Percentiles rank a stretch among this genome's conserved stretches.
Conservation (phyloP, 2,329 filamentous ascomycete genomes). For the Fusarium palustre region DNA sequence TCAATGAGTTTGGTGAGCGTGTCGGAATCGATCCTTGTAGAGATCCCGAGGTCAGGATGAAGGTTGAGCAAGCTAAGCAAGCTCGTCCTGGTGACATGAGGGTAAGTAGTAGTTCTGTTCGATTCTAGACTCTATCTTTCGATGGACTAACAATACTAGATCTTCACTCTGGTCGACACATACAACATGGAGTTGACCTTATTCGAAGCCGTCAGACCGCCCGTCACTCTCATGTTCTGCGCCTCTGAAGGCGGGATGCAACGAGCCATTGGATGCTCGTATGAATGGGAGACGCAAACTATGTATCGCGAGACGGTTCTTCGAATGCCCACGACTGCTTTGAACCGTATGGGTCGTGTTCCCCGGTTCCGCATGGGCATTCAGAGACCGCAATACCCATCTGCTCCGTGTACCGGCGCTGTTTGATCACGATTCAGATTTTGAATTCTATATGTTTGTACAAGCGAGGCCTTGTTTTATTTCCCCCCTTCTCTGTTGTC, state of each 20-base stretch:
- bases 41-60: conserved; percentile 42
- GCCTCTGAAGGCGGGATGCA: conserved; percentile 47
- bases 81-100: conserved; percentile 47
- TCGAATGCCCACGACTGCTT: conserved; percentile 39
- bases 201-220: conserved; percentile 49
- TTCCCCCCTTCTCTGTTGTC: neutral
- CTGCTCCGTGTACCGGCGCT: conserved; percentile 23
- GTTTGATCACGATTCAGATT: conserved; percentile 15
- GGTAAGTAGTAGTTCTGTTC: conserved; percentile 30
- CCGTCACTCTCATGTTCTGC: conserved; percentile 46
- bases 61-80: conserved; percentile 45
- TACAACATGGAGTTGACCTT: conserved; percentile 52
- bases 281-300: conserved; percentile 46
- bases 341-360: conserved; percentile 45
- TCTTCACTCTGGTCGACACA: conserved; percentile 54
- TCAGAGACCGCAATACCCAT: conserved; percentile 37
- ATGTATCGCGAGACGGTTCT: conserved; percentile 47
- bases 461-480: neutral
- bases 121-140: too few species aligned
- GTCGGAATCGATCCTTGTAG: conserved; percentile 46
- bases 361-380: conserved; percentile 45
- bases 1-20: conserved; percentile 46
- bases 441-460: neutral
- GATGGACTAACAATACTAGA: conserved; percentile 25
- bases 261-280: conserved; percentile 45